A percentile compares a stretch with the other conserved stretches of the same genome.
Evolutionary conservation across 176 grass and related monocot genomes (phyloP).

Genomic region (bread wheat (Triticum aestivum)): DNA sequence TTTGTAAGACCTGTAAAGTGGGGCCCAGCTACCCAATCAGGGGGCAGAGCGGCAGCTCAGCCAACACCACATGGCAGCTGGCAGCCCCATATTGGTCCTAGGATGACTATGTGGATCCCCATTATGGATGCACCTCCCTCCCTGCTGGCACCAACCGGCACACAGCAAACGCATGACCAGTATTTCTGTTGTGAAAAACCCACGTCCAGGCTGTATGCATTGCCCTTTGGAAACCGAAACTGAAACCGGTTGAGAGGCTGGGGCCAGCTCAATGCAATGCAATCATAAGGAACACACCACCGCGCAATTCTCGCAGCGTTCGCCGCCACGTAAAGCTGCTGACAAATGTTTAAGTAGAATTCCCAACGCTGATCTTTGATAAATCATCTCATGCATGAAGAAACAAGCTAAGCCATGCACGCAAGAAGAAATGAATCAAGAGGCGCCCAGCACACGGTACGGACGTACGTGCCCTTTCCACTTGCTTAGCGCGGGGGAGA

Average conservation of each 20-base stretch:
- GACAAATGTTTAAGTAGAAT: not conserved
- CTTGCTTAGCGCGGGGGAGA: conserved; percentile 37
- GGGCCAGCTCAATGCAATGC: not conserved
- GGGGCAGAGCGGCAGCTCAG: conserved; percentile 28
- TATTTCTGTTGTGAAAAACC: conserved; percentile 22
- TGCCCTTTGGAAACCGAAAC: not conserved
- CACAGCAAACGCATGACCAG: conserved; percentile 47
- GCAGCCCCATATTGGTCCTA: conserved; percentile 12
- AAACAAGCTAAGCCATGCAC: not conserved
- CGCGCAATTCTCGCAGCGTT: not conserved
- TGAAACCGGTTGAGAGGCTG: conserved; percentile 9
- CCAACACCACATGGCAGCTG: not conserved
- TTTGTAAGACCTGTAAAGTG: not conserved
- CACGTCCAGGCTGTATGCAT: not conserved
- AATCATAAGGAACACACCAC: conserved; percentile 14
- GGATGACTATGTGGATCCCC: not conserved
- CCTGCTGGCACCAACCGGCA: conserved; percentile 20
- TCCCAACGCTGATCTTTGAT: no score
- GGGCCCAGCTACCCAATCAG: conserved; percentile 24
- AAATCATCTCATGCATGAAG: no score
- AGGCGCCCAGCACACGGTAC: not conserved
- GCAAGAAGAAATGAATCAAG: not conserved
- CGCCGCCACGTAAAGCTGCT: not conserved
- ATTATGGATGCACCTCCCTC: not conserved
- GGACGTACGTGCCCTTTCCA: not conserved